phyloP scores from a whole-genome alignment of 805 yeast species.

The Debaryomyces castellii region DNA sequence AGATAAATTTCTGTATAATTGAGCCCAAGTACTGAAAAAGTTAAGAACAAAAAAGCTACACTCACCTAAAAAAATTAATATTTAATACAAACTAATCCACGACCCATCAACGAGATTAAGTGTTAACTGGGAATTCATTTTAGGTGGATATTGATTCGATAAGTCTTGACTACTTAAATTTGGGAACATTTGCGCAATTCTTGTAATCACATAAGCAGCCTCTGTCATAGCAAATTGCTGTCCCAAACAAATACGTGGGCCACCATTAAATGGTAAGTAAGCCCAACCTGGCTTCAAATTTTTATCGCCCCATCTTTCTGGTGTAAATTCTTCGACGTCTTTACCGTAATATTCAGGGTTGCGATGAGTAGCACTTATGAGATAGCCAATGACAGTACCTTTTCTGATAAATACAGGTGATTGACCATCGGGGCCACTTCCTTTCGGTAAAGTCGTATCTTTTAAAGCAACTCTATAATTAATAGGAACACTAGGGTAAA shows the following conservation, averaged over 20 bases:
- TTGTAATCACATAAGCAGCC: constrained; percentile 45
- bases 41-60: neutral
- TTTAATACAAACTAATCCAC: neutral
- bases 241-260: constrained; percentile 57
- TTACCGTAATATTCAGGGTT: constrained; percentile 40
- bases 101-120: neutral
- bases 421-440: constrained; percentile 34
- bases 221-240: constrained; percentile 59
- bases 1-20: too few relatives aligned
- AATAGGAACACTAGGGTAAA: constrained; percentile 35
- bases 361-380: constrained; percentile 45
- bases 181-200: constrained; percentile 31
- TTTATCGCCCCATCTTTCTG: constrained; percentile 48
- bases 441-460: constrained; percentile 33
- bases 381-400: constrained; percentile 42
- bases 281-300: constrained; percentile 44
- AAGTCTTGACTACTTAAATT: constrained; percentile 15
- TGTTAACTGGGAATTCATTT: constrained; percentile 27
- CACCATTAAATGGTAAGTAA: constrained; percentile 54
- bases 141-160: constrained; percentile 27
- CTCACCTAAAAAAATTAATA: neutral
- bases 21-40: constrained; percentile 29
- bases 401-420: constrained; percentile 43
- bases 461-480: constrained; percentile 30
- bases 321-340: constrained; percentile 47